A percentile compares a stretch with the other conserved stretches of the same genome.
Evolutionary conservation across 805 yeast species (phyloP).

Genomic region (Candida fluviatilis): DNA sequence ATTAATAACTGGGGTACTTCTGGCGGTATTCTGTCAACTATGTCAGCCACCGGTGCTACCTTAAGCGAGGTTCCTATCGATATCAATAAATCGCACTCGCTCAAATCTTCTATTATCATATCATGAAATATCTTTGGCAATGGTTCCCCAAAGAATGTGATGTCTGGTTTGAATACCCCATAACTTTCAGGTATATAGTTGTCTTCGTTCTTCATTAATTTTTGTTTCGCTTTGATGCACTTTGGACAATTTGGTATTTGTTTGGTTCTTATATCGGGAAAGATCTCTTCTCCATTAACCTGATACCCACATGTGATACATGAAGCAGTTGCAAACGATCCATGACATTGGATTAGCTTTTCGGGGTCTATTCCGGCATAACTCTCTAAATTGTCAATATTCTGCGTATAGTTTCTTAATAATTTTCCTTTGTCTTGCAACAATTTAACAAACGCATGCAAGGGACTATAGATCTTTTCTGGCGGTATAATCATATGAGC

Average conservation of each 20-base stretch:
- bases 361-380: slow-evolving; percentile 51
- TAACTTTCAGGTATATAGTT: slow-evolving; percentile 22
- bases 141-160: slow-evolving; percentile 77
- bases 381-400: slow-evolving; percentile 42
- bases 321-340: slow-evolving; percentile 65
- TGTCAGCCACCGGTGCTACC: slow-evolving; percentile 49
- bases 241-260: slow-evolving; percentile 53
- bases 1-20: slow-evolving; percentile 36
- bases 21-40: slow-evolving; percentile 30
- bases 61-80: slow-evolving; percentile 84
- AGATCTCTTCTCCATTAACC: slow-evolving; percentile 43
- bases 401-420: slow-evolving; percentile 41
- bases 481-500: slow-evolving; percentile 45
- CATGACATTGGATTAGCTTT: slow-evolving; percentile 75
- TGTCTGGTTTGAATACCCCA: slow-evolving; percentile 80
- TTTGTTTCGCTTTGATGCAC: slow-evolving; percentile 21
- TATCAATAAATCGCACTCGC: slow-evolving; percentile 70
- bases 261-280: slow-evolving; percentile 45
- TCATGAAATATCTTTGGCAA: slow-evolving; percentile 44
- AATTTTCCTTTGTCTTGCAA: slow-evolving; percentile 35
- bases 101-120: slow-evolving; percentile 45
- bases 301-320: slow-evolving; percentile 74
- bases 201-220: slow-evolving; percentile 20
- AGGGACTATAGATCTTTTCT: slow-evolving; percentile 29
- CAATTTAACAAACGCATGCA: slow-evolving; percentile 35